Percentiles rank a stretch among this genome's conserved stretches.
Evolutionary conservation across 2,329 filamentous ascomycete species (phyloP).

Genomic region (Cladosporium oxysporum): DNA sequence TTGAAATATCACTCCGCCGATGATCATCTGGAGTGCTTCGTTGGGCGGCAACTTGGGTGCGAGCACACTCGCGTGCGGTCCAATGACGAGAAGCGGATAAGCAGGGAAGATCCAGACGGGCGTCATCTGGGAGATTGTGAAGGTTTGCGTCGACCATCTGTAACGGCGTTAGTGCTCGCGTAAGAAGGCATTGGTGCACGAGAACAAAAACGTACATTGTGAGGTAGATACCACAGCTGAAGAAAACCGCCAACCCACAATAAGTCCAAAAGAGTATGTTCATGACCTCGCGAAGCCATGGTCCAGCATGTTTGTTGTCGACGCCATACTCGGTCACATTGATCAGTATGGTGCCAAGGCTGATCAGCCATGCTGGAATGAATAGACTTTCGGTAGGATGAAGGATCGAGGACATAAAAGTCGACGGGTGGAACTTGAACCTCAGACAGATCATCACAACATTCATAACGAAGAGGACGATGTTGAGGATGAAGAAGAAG

Average conservation of each 20-base stretch:
- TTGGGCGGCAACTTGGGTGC: slow-evolving; percentile 48
- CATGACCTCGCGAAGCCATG: slow-evolving; percentile 59
- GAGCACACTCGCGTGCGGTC: slow-evolving; percentile 67
- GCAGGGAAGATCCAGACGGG: slow-evolving; percentile 87
- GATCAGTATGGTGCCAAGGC: slow-evolving; percentile 62
- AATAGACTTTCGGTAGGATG: slow-evolving; percentile 80
- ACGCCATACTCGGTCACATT: slow-evolving; percentile 76
- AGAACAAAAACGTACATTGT: slow-evolving; percentile 61
- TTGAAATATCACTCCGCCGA: slow-evolving; percentile 62
- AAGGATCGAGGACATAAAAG: slow-evolving; percentile 69
- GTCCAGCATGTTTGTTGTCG: slow-evolving; percentile 49
- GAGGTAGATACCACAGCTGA: slow-evolving; percentile 72
- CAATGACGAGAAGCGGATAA: slow-evolving; percentile 76
- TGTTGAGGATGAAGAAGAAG: slow-evolving; percentile 51
- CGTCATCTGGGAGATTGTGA: slow-evolving; percentile 80
- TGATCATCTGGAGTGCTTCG: slow-evolving; percentile 55
- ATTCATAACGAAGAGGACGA: slow-evolving; percentile 69
- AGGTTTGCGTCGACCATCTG: slow-evolving; percentile 65
- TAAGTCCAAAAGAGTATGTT: slow-evolving; percentile 75
- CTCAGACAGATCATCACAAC: slow-evolving; percentile 65
- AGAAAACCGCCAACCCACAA: slow-evolving; percentile 64
- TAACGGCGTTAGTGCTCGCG: slow-evolving; percentile 20
- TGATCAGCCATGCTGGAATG: slow-evolving; percentile 68
- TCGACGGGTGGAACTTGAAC: slow-evolving; percentile 69
- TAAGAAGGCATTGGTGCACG: not conserved